These are phyloP conservation scores for Achlya hypogyna DNA, from an alignment of 352 stramenopile genomes.

Conservation along the genomic window DNA sequence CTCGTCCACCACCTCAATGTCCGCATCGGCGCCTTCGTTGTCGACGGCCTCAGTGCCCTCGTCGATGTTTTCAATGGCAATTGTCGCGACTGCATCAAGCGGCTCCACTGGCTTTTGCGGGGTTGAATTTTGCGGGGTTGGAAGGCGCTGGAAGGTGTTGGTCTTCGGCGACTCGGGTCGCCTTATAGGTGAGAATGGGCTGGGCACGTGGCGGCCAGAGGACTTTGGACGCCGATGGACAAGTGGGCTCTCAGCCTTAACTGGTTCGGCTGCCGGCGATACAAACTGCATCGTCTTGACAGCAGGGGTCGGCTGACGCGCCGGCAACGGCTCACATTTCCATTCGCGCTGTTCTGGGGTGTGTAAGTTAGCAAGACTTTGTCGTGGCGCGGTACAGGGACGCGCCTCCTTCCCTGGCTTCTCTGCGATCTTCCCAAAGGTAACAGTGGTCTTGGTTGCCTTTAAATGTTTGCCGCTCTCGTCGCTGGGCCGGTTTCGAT, in stretches of 20 bases:
- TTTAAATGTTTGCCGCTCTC: not conserved
- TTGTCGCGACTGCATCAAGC: not conserved
- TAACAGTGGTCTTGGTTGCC: not conserved
- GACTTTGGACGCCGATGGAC: not conserved
- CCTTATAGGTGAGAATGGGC: not conserved
- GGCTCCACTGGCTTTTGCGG: not conserved
- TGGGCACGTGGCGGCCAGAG: not conserved
- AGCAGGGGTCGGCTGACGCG: not conserved
- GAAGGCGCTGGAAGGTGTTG: not conserved
- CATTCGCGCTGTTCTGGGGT: not conserved
- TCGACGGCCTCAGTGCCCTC: not conserved
- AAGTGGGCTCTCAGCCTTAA: not conserved
- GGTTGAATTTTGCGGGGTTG: not conserved
- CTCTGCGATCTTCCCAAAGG: not conserved
- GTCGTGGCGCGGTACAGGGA: not conserved
- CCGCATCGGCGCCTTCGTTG: not conserved
- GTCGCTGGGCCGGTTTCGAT: not conserved
- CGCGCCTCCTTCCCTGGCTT: no score
- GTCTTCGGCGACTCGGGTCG: slow-evolving; percentile 6
- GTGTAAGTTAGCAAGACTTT: not conserved
- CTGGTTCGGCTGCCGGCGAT: not conserved
- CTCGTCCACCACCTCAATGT: not conserved
- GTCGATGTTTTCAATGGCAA: not conserved
- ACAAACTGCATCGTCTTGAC: not conserved
- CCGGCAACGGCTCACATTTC: not conserved